These are phyloP conservation scores for Saccharomycopsis fibuligera DNA, from an alignment of 805 yeast species.

Conservation along the genomic window DNA sequence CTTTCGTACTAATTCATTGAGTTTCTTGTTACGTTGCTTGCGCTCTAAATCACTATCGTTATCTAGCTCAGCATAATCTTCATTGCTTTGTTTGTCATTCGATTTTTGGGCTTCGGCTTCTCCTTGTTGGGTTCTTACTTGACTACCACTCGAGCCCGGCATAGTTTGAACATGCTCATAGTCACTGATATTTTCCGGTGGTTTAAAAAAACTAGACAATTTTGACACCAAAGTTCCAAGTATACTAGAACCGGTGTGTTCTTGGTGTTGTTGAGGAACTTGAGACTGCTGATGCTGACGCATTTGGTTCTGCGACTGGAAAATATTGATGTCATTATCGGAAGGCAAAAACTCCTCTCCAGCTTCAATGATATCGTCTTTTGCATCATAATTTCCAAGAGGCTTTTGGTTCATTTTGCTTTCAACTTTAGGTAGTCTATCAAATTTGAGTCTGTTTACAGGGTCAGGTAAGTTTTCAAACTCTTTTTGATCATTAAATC, in stretches of 20 bases:
- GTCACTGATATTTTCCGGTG: not conserved
- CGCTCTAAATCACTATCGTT: not conserved
- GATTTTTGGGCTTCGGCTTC: not conserved
- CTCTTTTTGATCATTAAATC: no score
- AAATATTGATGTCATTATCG: no score
- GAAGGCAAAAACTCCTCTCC: slow-evolving; percentile 15
- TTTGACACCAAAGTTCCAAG: slow-evolving; percentile 10
- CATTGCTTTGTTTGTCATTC: not conserved
- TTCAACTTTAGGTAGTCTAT: no score
- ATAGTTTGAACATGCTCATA: not conserved
- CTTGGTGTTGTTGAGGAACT: not conserved
- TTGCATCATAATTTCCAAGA: no score
- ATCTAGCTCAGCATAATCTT: not conserved
- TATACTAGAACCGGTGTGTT: slow-evolving; percentile 4
- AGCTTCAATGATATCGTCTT: no score
- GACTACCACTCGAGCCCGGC: not conserved
- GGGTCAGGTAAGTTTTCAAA: no score
- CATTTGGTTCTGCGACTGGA: slow-evolving; percentile 1
- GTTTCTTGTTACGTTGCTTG: not conserved
- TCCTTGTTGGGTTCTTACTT: not conserved
- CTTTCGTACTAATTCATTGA: slow-evolving; percentile 1
- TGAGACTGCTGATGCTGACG: not conserved
- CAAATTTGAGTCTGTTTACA: no score
- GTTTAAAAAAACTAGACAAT: slow-evolving; percentile 8
- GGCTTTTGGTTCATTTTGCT: no score